Evolutionary conservation across 331 rosid species (phyloP).

Genomic region (Saraca asoca): DNA sequence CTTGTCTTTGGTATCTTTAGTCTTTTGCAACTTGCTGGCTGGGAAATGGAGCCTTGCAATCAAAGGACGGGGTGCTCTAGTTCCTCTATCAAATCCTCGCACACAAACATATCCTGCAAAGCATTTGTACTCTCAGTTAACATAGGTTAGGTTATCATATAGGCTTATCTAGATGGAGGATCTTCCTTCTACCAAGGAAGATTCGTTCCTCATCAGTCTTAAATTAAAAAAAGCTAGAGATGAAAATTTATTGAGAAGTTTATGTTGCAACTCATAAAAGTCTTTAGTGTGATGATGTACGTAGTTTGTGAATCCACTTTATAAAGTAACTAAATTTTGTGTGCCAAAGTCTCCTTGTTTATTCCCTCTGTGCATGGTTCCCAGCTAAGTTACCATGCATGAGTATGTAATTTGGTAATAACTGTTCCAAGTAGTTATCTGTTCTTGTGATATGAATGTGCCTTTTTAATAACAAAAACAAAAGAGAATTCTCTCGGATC

Average conservation of each 20-base stretch:
- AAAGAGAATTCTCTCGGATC: no score
- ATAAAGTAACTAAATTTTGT: not conserved
- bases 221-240: not conserved
- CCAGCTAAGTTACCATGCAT: not conserved
- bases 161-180: not conserved
- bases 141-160: slow-evolving; percentile 15
- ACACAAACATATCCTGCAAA: slow-evolving; percentile 90
- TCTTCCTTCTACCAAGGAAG: not conserved
- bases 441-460: not conserved
- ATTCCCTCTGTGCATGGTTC: not conserved
- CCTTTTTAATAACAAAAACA: not conserved
- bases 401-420: not conserved
- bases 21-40: slow-evolving; percentile 68
- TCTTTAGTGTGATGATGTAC: not conserved
- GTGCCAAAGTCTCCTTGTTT: not conserved
- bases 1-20: slow-evolving; percentile 36
- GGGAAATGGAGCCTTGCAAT: slow-evolving; percentile 90
- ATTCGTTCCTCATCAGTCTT: slow-evolving; percentile 11
- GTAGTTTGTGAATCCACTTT: not conserved
- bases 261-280: not conserved
- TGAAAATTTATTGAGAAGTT: not conserved
- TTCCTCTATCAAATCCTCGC: slow-evolving; percentile 75
- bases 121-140: slow-evolving; percentile 15
- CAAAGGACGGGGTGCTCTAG: slow-evolving; percentile 88
- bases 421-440: not conserved